Evolutionary conservation across 805 yeast species (phyloP).

Genomic region (Helenozyma rhizophorensis): DNA sequence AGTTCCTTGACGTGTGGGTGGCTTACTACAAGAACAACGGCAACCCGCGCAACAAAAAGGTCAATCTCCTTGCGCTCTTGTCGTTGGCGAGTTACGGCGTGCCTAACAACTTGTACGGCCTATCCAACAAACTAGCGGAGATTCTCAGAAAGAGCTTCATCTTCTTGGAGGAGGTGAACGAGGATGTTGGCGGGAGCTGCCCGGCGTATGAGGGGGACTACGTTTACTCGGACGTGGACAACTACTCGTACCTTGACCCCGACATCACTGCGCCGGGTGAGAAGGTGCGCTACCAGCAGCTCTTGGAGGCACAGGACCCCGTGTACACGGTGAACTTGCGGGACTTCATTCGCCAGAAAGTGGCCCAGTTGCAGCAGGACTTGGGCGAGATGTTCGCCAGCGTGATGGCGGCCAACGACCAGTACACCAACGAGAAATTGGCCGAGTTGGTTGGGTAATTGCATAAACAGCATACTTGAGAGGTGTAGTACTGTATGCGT

Average conservation of each 20-base stretch:
- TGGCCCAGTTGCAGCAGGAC: conserved; percentile 22
- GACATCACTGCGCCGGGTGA: conserved; percentile 42
- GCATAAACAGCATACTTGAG: no score
- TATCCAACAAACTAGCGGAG: conserved; percentile 17
- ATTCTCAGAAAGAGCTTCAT: conserved; percentile 32
- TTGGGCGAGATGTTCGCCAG: conserved; percentile 27
- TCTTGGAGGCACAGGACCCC: conserved; percentile 31
- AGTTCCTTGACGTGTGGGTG: conserved; percentile 34
- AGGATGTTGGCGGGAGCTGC: conserved; percentile 35
- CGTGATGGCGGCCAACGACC: conserved; percentile 33
- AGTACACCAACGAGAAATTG: conserved; percentile 31
- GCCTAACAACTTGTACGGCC: conserved; percentile 18
- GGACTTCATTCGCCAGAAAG: conserved; percentile 32
- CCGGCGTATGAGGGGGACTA: conserved; percentile 34
- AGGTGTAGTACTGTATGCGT: no score
- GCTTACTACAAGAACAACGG: conserved; percentile 49
- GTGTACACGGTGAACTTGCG: conserved; percentile 45
- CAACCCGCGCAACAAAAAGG: conserved; percentile 72
- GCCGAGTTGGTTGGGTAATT: conserved; percentile 10
- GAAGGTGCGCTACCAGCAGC: conserved; percentile 30
- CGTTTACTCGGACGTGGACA: conserved; percentile 39
- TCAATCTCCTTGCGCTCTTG: conserved; percentile 58
- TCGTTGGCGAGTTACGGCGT: conserved; percentile 40
- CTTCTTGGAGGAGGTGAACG: conserved; percentile 73
- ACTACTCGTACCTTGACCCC: conserved; percentile 37